Evolutionary conservation across 1,139 yeast genomes (phyloP), one percentile per base, ranked within the genome.

Genomic region (Blastobotrys petasosporus): DNA sequence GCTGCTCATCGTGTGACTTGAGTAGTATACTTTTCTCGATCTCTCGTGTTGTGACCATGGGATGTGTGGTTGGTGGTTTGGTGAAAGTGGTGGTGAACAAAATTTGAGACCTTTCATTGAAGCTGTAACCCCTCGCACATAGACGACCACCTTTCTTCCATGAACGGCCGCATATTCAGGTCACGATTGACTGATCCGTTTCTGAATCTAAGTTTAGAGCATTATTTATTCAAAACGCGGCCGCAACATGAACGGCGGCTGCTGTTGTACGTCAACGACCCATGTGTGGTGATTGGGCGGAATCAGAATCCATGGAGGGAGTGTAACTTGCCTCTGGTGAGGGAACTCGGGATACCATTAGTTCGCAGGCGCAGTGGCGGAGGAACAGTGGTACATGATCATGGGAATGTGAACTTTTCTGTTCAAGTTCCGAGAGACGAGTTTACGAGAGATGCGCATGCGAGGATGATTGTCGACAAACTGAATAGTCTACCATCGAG

Each of bases 261-360:
- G 29, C 62, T 88, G 53, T 73, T 92, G 50, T 94, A 92, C 59
- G 72, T 76, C 32, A 92, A 94, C 61, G 66, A 78, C 1, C 87
- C 94, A 0, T 86, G 96, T 63, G 90, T 90, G 30, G 95, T 94
- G 1, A 71, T 92, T n/a, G 98, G 98, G 0, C 86, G 94, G 60
- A 92, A 92, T 62, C 98, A 94, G 63, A 92, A 88, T 54, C 95
- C 97, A 1, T 92, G 94, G 90, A 77, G 80, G 49, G 99, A 92
- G 61, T 76, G 82, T 30, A 84, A 86, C 57, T 51, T 92, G 3
- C 76, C 80, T 0, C 58, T 79, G n/a, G 67, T 86, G 9, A 68
- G 73, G 5, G 58, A 71, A 0, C 63, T 77, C 10, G 70, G 71
- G 1, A 73, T 86, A n/a, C 92, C 94, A 0, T 62, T 90, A 10